phyloP scores from a whole-genome alignment of 768 basidiomycete genomes.

The Kwoniella sp. region DNA sequence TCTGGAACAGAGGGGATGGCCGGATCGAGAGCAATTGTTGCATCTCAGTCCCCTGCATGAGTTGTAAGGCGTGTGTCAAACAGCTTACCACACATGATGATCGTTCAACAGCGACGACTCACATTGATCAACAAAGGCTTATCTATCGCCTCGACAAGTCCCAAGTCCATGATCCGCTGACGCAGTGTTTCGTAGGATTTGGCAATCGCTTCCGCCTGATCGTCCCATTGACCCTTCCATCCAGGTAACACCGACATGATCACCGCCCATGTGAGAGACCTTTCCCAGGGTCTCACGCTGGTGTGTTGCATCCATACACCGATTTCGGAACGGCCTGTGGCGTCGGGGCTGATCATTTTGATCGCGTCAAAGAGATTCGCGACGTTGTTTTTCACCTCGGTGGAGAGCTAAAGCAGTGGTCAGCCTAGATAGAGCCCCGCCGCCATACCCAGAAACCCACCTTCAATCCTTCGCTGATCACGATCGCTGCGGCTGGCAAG shows the following conservation, averaged over 20 bases:
- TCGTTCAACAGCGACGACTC: slow-evolving; percentile 50
- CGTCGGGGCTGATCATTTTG: slow-evolving; percentile 25
- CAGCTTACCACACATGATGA: background rate
- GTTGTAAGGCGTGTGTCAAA: slow-evolving; percentile 56
- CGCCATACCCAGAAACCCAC: slow-evolving; percentile 36
- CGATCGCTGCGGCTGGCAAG: slow-evolving; percentile 66
- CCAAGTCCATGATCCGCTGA: slow-evolving; percentile 65
- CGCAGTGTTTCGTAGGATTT: slow-evolving; percentile 70
- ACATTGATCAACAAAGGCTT: slow-evolving; percentile 78
- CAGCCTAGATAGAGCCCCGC: slow-evolving; percentile 14
- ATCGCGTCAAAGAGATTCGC: slow-evolving; percentile 37
- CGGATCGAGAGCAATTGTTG: slow-evolving; percentile 62
- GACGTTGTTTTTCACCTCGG: slow-evolving; percentile 44
- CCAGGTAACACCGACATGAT: slow-evolving; percentile 30
- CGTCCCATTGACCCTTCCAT: slow-evolving; percentile 54
- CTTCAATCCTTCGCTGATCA: slow-evolving; percentile 81
- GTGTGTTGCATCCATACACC: slow-evolving; percentile 57
- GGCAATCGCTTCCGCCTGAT: slow-evolving; percentile 62
- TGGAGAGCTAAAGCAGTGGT: slow-evolving; percentile 41
- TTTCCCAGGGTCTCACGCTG: slow-evolving; percentile 39
- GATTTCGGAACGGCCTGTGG: slow-evolving; percentile 45
- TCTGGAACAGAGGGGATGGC: slow-evolving; percentile 72
- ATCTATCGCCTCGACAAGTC: slow-evolving; percentile 66
- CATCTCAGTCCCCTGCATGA: slow-evolving; percentile 72
- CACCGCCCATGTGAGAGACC: slow-evolving; percentile 21